A percentile compares a stretch with the other conserved stretches of the same genome.
These are phyloP conservation scores for Penicillium polonicum DNA, from an alignment of 2,329 filamentous ascomycete genomes.

Conservation along the genomic window DNA sequence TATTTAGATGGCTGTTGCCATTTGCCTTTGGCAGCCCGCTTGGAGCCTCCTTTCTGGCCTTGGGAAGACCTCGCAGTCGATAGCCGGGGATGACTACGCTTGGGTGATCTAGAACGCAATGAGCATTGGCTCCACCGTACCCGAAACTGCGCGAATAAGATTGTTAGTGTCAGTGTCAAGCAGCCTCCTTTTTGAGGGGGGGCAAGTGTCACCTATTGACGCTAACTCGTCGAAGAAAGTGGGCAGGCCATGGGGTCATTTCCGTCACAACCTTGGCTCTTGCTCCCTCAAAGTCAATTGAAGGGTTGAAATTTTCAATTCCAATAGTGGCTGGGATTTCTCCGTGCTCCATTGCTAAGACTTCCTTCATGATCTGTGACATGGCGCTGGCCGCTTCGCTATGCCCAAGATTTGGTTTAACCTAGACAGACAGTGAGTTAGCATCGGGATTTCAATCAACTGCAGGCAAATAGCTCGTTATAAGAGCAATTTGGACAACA, in stretches of 20 bases:
- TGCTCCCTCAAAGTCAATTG: background rate
- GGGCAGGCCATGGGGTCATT: conserved; percentile 18
- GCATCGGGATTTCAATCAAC: too few relatives aligned
- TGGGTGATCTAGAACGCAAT: conserved; percentile 10
- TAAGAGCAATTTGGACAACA: too few relatives aligned
- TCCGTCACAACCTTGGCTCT: background rate
- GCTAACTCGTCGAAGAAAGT: conserved; percentile 18
- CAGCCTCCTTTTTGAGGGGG: too few relatives aligned
- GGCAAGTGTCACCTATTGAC: conserved; percentile 13
- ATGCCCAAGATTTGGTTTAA: conserved; percentile 34
- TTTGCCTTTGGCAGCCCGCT: background rate
- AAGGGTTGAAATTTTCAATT: conserved; percentile 19
- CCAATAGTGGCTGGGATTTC: conserved; percentile 19
- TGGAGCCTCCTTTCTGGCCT: too few relatives aligned
- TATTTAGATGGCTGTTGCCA: background rate
- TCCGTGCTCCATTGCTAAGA: conserved; percentile 20
- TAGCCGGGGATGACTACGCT: background rate
- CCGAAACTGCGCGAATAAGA: background rate
- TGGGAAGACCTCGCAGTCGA: background rate
- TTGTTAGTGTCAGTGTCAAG: too few relatives aligned
- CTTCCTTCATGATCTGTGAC: conserved; percentile 21
- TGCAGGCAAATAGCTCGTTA: too few relatives aligned
- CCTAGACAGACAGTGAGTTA: too few relatives aligned
- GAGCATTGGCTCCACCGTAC: conserved; percentile 12
- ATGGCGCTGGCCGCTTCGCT: conserved; percentile 15